Evolutionary conservation across 257 asterid species (phyloP).

Genomic region (Forsythia suspensa): DNA sequence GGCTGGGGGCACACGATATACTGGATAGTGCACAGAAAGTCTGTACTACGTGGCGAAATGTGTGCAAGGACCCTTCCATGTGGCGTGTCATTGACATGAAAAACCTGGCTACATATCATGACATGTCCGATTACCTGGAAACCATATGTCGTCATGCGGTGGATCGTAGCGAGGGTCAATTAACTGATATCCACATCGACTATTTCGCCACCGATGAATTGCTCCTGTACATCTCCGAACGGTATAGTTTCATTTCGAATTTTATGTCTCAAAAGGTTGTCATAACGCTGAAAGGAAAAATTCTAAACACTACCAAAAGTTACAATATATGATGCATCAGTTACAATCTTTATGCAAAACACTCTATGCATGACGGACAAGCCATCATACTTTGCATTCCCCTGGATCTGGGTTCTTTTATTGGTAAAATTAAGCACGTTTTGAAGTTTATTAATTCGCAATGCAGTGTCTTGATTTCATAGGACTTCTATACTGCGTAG

Average conservation of each 20-base stretch:
- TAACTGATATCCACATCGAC: constrained; percentile 5
- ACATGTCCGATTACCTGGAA: not conserved
- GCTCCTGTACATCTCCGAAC: constrained; percentile 4
- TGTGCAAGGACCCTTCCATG: constrained; percentile 12
- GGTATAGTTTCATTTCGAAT: not conserved
- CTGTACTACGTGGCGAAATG: constrained; percentile 19
- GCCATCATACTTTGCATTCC: not conserved
- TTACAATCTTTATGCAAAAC: not conserved
- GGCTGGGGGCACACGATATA: constrained; percentile 2
- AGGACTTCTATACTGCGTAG: not conserved
- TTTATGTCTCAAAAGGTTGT: not conserved
- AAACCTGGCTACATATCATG: not conserved
- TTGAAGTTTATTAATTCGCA: not conserved
- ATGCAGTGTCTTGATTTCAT: not conserved
- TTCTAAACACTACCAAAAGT: not conserved
- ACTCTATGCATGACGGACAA: not conserved
- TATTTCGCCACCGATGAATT: constrained; percentile 12
- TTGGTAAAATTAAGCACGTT: not conserved
- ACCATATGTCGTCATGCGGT: constrained; percentile 13
- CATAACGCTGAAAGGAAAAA: too few relatives aligned
- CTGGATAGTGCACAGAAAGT: constrained; percentile 12
- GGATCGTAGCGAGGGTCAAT: constrained; percentile 27
- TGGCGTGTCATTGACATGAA: constrained; percentile 20
- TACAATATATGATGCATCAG: not conserved
- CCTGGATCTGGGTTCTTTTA: not conserved